Evolutionary conservation across 2,329 filamentous ascomycete species (phyloP).

Genomic region (Byssothecium circinans): DNA sequence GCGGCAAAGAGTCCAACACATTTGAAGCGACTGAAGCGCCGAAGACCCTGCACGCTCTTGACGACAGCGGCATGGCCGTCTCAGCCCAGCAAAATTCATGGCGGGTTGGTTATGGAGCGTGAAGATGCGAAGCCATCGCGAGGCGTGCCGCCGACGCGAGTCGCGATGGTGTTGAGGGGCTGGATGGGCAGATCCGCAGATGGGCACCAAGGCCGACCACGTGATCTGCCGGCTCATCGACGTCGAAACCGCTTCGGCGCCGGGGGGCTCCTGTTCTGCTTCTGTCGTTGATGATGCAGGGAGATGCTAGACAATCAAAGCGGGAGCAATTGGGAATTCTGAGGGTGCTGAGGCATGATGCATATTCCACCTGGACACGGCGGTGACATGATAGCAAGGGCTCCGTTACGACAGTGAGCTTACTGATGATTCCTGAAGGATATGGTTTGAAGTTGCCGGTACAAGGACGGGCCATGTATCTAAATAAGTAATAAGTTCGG

Average conservation of each 20-base stretch:
- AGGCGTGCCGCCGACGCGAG: slow-evolving; percentile 1
- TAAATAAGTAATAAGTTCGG: too few relatives aligned
- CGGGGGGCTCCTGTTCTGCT: neutral
- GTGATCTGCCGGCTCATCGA: neutral
- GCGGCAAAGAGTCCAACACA: slow-evolving; percentile 39
- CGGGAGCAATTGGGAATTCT: neutral
- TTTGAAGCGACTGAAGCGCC: slow-evolving; percentile 44
- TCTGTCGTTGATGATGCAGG: neutral
- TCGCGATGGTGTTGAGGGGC: slow-evolving; percentile 12
- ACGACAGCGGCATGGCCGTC: slow-evolving; percentile 30
- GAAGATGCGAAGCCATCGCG: slow-evolving; percentile 6
- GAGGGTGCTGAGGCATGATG: too few relatives aligned
- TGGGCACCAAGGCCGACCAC: neutral
- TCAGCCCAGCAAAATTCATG: slow-evolving; percentile 26
- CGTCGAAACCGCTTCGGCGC: neutral
- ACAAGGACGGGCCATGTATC: too few relatives aligned
- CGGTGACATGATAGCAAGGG: too few relatives aligned
- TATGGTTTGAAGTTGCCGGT: too few relatives aligned
- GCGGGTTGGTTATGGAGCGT: slow-evolving; percentile 10
- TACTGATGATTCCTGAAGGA: too few relatives aligned
- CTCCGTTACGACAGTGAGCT: too few relatives aligned
- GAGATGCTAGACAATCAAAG: neutral
- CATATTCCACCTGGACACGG: too few relatives aligned
- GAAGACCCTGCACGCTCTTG: slow-evolving; percentile 33
- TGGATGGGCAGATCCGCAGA: neutral